These are phyloP conservation scores for Exophiala phaeomuriformis DNA, from an alignment of 2,329 filamentous ascomycete species.

Conservation along the genomic window DNA sequence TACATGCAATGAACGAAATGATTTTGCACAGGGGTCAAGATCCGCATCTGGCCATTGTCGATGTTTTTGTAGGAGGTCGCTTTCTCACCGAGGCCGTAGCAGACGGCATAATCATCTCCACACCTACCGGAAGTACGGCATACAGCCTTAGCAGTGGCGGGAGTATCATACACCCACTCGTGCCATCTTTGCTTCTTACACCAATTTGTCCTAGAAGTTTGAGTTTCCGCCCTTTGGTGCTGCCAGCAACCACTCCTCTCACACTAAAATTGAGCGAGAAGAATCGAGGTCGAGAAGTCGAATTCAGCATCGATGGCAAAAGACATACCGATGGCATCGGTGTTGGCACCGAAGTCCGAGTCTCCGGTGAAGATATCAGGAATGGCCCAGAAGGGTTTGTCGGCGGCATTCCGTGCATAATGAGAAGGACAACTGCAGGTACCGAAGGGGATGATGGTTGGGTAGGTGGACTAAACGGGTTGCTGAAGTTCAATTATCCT, in stretches of 20 bases:
- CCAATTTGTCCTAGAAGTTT: slow-evolving; percentile 90
- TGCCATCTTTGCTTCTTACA: slow-evolving; percentile 79
- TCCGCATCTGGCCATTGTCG: slow-evolving; percentile 84
- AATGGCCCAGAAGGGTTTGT: slow-evolving; percentile 46
- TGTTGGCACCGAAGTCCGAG: slow-evolving; percentile 75
- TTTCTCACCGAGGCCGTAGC: slow-evolving; percentile 91
- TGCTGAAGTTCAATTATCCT: slow-evolving; percentile 95
- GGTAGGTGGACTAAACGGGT: slow-evolving; percentile 87
- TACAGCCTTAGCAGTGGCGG: slow-evolving; percentile 92
- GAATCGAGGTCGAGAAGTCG: slow-evolving; percentile 67
- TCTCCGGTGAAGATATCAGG: slow-evolving; percentile 73
- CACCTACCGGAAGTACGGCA: slow-evolving; percentile 88
- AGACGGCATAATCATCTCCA: slow-evolving; percentile 89
- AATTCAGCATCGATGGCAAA: slow-evolving; percentile 72
- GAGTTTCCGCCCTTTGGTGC: slow-evolving; percentile 82
- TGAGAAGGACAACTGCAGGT: slow-evolving; percentile 52
- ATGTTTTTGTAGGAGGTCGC: slow-evolving; percentile 80
- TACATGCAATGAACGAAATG: slow-evolving; percentile 86
- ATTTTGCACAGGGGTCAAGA: slow-evolving; percentile 85
- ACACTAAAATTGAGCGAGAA: slow-evolving; percentile 73
- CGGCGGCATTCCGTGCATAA: slow-evolving; percentile 87
- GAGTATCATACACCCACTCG: slow-evolving; percentile 87
- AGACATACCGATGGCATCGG: slow-evolving; percentile 57
- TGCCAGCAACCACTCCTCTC: slow-evolving; percentile 79
- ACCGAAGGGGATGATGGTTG: slow-evolving; percentile 71